phyloP scores from a whole-genome alignment of 2,329 filamentous ascomycete genomes.

The Basipetospora chlamydospora region DNA sequence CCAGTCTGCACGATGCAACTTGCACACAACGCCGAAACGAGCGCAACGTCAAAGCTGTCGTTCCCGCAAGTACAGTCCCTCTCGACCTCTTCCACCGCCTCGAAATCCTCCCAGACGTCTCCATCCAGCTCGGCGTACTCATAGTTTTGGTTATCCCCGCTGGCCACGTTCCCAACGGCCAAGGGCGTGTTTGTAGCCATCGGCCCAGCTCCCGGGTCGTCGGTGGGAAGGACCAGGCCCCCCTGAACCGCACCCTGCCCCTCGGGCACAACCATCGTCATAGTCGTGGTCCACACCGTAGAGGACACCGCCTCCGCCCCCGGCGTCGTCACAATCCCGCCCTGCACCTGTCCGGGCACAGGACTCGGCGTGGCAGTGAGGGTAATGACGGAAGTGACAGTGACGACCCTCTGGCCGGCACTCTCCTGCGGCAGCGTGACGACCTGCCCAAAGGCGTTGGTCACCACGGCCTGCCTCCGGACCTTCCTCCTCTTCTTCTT shows the following conservation, averaged over 20 bases:
- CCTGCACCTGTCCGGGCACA: background rate
- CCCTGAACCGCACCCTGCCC: background rate
- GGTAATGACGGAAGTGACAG: slow-evolving; percentile 4
- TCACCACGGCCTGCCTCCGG: background rate
- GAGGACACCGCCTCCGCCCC: background rate
- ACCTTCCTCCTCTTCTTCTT: background rate
- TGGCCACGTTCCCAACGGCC: slow-evolving; percentile 8
- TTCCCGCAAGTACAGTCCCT: slow-evolving; percentile 23
- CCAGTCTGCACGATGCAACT: slow-evolving; percentile 21
- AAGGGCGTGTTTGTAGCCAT: slow-evolving; percentile 7
- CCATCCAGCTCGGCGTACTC: slow-evolving; percentile 6
- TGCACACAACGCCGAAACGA: slow-evolving; percentile 22
- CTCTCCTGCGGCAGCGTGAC: background rate
- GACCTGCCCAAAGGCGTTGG: slow-evolving; percentile 4
- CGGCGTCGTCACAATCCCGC: background rate
- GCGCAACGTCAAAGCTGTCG: slow-evolving; percentile 23
- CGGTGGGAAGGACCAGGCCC: background rate
- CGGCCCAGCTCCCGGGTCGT: slow-evolving; percentile 4
- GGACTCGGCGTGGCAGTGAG: slow-evolving; percentile 1
- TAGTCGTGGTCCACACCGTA: slow-evolving; percentile 1
- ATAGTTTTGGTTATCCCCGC: background rate
- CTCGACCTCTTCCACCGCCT: slow-evolving; percentile 14
- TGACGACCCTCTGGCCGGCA: background rate
- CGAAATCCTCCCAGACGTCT: slow-evolving; percentile 5
- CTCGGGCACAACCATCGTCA: slow-evolving; percentile 5